Conservation (phyloP, 441 rosid species). For the Pelargonium fulgidum region DNA sequence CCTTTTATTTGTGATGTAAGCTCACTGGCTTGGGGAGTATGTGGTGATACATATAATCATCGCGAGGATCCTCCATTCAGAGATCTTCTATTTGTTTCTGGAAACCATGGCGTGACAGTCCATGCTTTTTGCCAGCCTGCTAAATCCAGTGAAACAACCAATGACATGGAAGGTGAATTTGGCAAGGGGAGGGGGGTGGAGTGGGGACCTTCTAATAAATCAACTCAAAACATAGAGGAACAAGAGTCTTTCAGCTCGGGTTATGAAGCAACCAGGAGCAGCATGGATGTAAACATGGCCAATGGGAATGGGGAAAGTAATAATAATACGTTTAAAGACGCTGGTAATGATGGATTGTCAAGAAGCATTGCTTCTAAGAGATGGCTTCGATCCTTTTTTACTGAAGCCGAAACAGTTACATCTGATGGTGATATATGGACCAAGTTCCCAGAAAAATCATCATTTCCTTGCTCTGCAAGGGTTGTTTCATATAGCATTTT, state of each 20-base stretch:
- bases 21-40: constrained; percentile 86
- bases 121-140: constrained; percentile 68
- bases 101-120: constrained; percentile 58
- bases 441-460: constrained; percentile 64
- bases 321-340: constrained; percentile 19
- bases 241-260: constrained; percentile 24
- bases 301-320: constrained; percentile 27
- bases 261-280: constrained; percentile 30
- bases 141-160: constrained; percentile 25
- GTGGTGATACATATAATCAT: constrained; percentile 64
- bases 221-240: constrained; percentile 21
- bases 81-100: constrained; percentile 76
- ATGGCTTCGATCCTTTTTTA: constrained; percentile 71
- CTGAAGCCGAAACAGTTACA: constrained; percentile 51
- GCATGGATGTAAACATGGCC: constrained; percentile 18
- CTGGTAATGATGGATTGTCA: constrained; percentile 27
- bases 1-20: constrained; percentile 62
- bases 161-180: constrained; percentile 35
- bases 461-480: constrained; percentile 67
- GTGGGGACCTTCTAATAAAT: constrained; percentile 62
- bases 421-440: constrained; percentile 57
- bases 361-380: constrained; percentile 45
- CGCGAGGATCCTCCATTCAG: constrained; percentile 55
- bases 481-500: constrained; percentile 79
- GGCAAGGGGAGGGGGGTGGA: constrained; percentile 78